phyloP scores from a whole-genome alignment of 768 basidiomycete genomes.

The Pholiota microspora region DNA sequence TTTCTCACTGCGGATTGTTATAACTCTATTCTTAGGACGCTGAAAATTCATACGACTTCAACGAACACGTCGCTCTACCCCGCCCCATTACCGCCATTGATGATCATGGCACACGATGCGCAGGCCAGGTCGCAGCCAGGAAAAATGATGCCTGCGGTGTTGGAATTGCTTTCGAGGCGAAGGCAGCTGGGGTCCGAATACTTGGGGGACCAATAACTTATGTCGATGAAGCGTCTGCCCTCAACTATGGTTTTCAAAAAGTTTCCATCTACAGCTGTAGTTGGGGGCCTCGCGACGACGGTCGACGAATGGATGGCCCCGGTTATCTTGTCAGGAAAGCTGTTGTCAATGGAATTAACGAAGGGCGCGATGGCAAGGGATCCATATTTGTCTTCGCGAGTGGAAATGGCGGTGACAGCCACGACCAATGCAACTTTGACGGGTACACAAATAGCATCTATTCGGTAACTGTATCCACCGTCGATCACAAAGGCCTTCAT shows the following conservation, averaged over 20 bases:
- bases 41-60: slow-evolving; percentile 91
- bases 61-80: slow-evolving; percentile 85
- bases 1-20: slow-evolving; percentile 4
- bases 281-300: slow-evolving; percentile 97
- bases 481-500: slow-evolving; percentile 88
- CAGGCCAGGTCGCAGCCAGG: slow-evolving; percentile 90
- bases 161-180: slow-evolving; percentile 88
- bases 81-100: slow-evolving; percentile 83
- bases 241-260: slow-evolving; percentile 93
- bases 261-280: slow-evolving; percentile 92
- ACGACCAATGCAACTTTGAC: slow-evolving; percentile 99
- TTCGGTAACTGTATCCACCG: slow-evolving; percentile 87
- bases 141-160: slow-evolving; percentile 93
- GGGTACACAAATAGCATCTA: slow-evolving; percentile 98
- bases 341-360: slow-evolving; percentile 87
- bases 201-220: slow-evolving; percentile 92
- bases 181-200: slow-evolving; percentile 91
- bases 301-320: slow-evolving; percentile 89
- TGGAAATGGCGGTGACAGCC: slow-evolving; percentile 85
- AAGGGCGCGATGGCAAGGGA: slow-evolving; percentile 85
- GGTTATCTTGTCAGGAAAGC: slow-evolving; percentile 88
- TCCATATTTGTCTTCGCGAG: slow-evolving; percentile 95
- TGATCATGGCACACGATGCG: slow-evolving; percentile 95
- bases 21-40: slow-evolving; percentile 58
- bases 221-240: slow-evolving; percentile 89